These are phyloP conservation scores for Hericium rajendrae DNA, from an alignment of 768 basidiomycete species.

Conservation along the genomic window DNA sequence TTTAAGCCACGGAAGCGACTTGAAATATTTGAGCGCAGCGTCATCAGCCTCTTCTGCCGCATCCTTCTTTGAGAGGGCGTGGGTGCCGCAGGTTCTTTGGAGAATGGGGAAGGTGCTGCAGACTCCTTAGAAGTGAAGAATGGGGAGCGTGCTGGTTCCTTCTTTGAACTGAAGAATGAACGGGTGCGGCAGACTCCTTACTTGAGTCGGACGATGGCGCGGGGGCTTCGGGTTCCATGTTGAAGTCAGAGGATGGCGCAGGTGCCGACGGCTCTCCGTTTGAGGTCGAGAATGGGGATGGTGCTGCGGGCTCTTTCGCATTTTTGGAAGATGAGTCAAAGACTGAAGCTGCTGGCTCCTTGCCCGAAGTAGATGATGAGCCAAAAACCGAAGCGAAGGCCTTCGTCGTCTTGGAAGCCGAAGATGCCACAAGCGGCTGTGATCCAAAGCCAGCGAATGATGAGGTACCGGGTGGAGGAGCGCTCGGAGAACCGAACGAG, in stretches of 20 bases:
- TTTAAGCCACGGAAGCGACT: slow-evolving; percentile 72
- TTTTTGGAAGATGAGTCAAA: no score
- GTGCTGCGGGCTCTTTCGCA: no score
- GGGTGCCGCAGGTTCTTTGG: background rate
- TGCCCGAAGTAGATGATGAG: slow-evolving; percentile 2
- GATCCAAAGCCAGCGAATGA: background rate
- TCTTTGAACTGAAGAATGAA: no score
- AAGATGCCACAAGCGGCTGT: slow-evolving; percentile 10
- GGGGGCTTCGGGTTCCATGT: no score
- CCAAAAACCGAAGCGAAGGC: slow-evolving; percentile 14
- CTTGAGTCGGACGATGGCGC: no score
- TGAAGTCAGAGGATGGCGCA: no score
- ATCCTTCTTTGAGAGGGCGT: background rate
- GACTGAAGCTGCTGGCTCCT: no score
- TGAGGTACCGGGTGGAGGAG: slow-evolving; percentile 25
- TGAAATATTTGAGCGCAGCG: slow-evolving; percentile 47
- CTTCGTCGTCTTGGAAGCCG: slow-evolving; percentile 13
- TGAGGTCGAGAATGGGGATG: no score
- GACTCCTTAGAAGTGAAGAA: background rate
- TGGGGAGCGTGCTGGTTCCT: no score
- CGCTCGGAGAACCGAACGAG: slow-evolving; percentile 37
- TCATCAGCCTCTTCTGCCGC: slow-evolving; percentile 5
- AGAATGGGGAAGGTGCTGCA: background rate
- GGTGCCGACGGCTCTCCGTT: no score
- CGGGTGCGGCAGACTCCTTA: no score